Evolutionary conservation across 352 stramenopile species (phyloP).

Genomic region (Aphanomyces cochlioides): DNA sequence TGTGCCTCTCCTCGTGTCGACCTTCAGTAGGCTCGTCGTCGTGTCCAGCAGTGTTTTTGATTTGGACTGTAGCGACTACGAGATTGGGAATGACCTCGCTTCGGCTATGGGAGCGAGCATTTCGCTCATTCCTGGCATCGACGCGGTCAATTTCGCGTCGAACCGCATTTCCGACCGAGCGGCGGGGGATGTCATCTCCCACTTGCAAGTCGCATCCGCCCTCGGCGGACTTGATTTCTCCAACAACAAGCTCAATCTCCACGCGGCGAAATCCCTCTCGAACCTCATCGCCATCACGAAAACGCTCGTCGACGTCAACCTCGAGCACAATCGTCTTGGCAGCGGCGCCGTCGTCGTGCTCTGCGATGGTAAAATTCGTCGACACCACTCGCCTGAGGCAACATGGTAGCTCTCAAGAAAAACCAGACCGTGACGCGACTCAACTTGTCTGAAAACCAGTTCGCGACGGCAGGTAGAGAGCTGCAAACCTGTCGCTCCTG

Average conservation of each 20-base stretch:
- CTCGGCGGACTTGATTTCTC: constrained; percentile 51
- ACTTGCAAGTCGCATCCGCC: constrained; percentile 32
- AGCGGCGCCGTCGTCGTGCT: constrained; percentile 63
- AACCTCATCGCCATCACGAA: constrained; percentile 46
- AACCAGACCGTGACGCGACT: constrained; percentile 61
- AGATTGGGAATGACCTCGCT: constrained; percentile 61
- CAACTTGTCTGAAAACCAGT: constrained; percentile 72
- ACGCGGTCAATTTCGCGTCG: constrained; percentile 61
- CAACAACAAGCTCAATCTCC: constrained; percentile 49
- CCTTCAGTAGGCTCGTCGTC: constrained; percentile 6
- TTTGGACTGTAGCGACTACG: constrained; percentile 49
- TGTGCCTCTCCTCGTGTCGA: constrained; percentile 11
- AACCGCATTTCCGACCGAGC: constrained; percentile 67
- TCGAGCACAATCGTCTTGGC: constrained; percentile 60
- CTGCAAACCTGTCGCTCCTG: not conserved
- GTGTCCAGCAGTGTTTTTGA: not conserved
- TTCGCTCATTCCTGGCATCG: constrained; percentile 55
- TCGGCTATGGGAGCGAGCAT: constrained; percentile 59
- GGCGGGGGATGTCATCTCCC: constrained; percentile 49
- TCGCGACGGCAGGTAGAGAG: constrained; percentile 42
- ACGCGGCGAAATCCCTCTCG: constrained; percentile 42
- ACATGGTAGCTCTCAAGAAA: constrained; percentile 46
- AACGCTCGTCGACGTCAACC: constrained; percentile 55
- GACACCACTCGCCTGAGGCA: not conserved
- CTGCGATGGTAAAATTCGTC: constrained; percentile 38